Evolutionary conservation across 371 early-diverging fungal species (phyloP).

Genomic region (Mucor lusitanicus): DNA sequence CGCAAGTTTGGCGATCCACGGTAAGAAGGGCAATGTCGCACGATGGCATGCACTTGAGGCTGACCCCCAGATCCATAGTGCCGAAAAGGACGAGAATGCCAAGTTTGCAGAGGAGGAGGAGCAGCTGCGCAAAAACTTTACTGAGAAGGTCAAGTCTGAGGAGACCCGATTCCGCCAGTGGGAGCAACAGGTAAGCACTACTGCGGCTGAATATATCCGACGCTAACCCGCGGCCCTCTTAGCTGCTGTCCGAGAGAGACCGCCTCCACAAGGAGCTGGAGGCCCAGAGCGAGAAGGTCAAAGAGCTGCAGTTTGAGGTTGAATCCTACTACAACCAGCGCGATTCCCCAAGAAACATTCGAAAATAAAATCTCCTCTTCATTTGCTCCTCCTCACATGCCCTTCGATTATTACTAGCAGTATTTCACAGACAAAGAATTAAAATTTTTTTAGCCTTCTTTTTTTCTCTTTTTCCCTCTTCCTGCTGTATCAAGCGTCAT

Average conservation of each 20-base stretch:
- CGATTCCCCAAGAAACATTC: constrained; percentile 30
- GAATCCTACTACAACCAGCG: constrained; percentile 53
- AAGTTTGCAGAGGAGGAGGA: constrained; percentile 96
- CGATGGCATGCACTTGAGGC: background rate
- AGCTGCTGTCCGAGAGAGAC: constrained; percentile 94
- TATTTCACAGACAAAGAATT: no score
- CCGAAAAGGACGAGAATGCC: constrained; percentile 76
- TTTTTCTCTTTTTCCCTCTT: background rate
- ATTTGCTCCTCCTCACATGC: no score
- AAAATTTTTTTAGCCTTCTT: background rate
- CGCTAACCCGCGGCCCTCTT: constrained; percentile 66
- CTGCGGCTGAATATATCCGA: background rate
- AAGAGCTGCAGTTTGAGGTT: constrained; percentile 85
- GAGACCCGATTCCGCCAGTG: constrained; percentile 94
- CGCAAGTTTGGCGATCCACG: constrained; percentile 81
- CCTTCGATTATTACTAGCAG: no score
- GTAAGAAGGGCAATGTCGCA: constrained; percentile 31
- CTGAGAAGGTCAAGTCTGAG: constrained; percentile 93
- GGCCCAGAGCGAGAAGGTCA: constrained; percentile 85
- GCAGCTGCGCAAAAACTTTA: constrained; percentile 84
- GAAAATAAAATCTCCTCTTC: constrained; percentile 28
- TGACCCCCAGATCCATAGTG: constrained; percentile 46
- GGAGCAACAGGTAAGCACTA: constrained; percentile 83
- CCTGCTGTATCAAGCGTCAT: background rate
- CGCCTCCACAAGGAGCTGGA: constrained; percentile 96